Evolutionary conservation across 2,329 filamentous ascomycete genomes (phyloP).

Genomic region (Gremmenia infestans): DNA sequence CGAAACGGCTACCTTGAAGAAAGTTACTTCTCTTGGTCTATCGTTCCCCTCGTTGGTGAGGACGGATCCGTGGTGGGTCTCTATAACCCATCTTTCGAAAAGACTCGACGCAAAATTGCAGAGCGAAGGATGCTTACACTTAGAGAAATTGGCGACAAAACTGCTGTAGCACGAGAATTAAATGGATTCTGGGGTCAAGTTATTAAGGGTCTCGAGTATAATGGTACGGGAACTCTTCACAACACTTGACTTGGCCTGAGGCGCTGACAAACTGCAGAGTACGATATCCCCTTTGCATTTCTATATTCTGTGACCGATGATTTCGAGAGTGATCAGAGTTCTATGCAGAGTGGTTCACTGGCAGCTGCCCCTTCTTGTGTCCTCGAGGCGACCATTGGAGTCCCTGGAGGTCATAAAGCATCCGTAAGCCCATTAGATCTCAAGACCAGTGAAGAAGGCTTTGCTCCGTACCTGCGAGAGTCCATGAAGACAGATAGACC

Average conservation of each 20-base stretch:
- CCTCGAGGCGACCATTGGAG: constrained; percentile 69
- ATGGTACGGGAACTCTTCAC: constrained; percentile 37
- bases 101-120: constrained; percentile 71
- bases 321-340: constrained; percentile 64
- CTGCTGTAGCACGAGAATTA: constrained; percentile 65
- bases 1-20: constrained; percentile 70
- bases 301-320: constrained; percentile 74
- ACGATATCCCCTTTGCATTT: constrained; percentile 70
- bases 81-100: constrained; percentile 78
- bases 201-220: constrained; percentile 63
- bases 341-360: constrained; percentile 63
- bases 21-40: constrained; percentile 77
- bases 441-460: constrained; percentile 63
- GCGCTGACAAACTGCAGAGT: constrained; percentile 34
- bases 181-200: constrained; percentile 71
- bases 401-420: constrained; percentile 57
- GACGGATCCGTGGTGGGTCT: constrained; percentile 71
- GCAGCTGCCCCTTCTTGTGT: constrained; percentile 57
- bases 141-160: constrained; percentile 71
- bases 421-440: constrained; percentile 63
- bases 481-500: constrained; percentile 66
- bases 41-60: constrained; percentile 70
- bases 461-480: constrained; percentile 70
- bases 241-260: background rate
- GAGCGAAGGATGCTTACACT: constrained; percentile 76